Evolutionary conservation across 192 early-diverging fungal species (phyloP).

Genomic region (Coemansia sp.): DNA sequence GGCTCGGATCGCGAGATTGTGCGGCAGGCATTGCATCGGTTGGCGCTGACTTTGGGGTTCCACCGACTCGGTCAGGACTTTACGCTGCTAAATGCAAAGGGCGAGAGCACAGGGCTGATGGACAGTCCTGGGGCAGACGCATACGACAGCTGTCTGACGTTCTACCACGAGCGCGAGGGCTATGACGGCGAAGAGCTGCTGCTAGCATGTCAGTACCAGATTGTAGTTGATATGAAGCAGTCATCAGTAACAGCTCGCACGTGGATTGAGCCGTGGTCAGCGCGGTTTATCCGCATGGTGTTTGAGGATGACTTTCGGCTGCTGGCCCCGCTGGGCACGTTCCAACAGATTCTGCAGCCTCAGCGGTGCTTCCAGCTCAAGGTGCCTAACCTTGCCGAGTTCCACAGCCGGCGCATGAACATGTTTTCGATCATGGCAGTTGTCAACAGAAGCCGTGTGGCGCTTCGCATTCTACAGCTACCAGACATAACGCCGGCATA

Average conservation of each 20-base stretch:
- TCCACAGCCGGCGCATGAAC: slow-evolving; percentile 55
- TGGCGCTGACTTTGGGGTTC: slow-evolving; percentile 43
- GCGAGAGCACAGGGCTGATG: slow-evolving; percentile 48
- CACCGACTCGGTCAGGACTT: slow-evolving; percentile 48
- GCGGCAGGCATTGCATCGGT: slow-evolving; percentile 44
- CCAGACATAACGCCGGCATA: slow-evolving; percentile 39
- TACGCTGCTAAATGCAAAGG: slow-evolving; percentile 51
- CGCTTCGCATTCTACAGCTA: slow-evolving; percentile 44
- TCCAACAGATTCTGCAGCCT: slow-evolving; percentile 55
- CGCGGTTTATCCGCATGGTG: slow-evolving; percentile 40
- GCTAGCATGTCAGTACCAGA: slow-evolving; percentile 52
- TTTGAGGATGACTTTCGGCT: slow-evolving; percentile 53
- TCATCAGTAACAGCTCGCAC: slow-evolving; percentile 49
- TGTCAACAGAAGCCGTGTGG: slow-evolving; percentile 42
- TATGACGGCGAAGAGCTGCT: slow-evolving; percentile 45
- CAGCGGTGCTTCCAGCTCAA: slow-evolving; percentile 56
- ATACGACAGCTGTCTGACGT: slow-evolving; percentile 50
- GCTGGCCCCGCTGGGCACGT: slow-evolving; percentile 49
- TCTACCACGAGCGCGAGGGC: slow-evolving; percentile 53
- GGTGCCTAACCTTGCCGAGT: slow-evolving; percentile 50
- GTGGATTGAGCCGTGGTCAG: slow-evolving; percentile 53
- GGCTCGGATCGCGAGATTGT: slow-evolving; percentile 52
- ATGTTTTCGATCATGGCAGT: slow-evolving; percentile 56
- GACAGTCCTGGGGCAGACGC: slow-evolving; percentile 24
- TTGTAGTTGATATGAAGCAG: slow-evolving; percentile 52